Evolutionary conservation across 2,329 filamentous ascomycete species (phyloP).

Genomic region (Pestalotiopsis sp.): DNA sequence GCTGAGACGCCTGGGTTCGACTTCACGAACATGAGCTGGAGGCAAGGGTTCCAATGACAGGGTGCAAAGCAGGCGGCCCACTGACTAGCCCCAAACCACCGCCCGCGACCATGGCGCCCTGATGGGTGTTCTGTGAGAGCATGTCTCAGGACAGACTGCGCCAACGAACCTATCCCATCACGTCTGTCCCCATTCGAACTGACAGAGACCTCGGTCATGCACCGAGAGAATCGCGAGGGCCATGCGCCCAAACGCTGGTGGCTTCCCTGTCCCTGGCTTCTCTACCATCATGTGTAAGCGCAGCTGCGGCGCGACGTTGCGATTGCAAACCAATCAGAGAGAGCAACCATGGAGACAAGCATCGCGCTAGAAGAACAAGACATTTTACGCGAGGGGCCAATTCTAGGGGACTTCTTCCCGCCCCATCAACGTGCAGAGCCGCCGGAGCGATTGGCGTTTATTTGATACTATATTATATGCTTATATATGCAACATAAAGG

Average conservation of each 20-base stretch:
- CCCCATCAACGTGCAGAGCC: too few relatives aligned
- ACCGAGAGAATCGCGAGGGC: background rate
- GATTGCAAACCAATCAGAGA: background rate
- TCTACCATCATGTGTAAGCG: background rate
- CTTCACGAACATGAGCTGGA: background rate
- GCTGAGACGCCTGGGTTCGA: background rate
- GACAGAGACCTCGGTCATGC: background rate
- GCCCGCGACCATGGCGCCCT: background rate
- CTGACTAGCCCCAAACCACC: background rate
- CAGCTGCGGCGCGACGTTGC: background rate
- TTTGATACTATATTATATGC: background rate
- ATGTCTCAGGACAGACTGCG: conserved; percentile 1
- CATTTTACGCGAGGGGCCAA: background rate
- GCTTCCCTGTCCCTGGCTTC: background rate
- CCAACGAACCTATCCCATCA: background rate
- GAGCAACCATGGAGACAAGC: background rate
- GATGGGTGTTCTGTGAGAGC: background rate
- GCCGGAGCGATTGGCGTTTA: background rate
- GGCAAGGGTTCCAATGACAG: background rate
- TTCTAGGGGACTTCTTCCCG: too few relatives aligned
- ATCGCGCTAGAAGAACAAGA: background rate
- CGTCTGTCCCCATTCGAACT: background rate
- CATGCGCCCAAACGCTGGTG: background rate
- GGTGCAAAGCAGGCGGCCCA: background rate
- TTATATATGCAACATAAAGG: background rate